Percentiles rank a stretch among this genome's conserved stretches.
Evolutionary conservation across 108 stramenopile genomes (phyloP).

Genomic region (Cyclotella kingstonii): DNA sequence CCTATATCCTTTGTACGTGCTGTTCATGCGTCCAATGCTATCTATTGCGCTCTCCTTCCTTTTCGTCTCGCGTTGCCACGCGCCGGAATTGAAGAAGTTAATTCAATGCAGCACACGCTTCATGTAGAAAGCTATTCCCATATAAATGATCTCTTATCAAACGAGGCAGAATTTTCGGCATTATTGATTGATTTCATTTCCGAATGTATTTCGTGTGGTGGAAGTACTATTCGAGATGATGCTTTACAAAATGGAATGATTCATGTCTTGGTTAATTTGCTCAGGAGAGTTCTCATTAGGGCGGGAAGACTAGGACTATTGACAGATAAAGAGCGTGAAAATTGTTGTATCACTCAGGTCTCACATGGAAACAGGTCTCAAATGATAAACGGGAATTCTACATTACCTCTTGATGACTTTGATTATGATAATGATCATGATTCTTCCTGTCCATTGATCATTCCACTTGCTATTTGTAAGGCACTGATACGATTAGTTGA

Average conservation of each 20-base stretch:
- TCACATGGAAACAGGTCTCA: too few relatives aligned
- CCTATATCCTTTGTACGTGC: conserved; percentile 34
- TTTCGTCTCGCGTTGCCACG: conserved; percentile 74
- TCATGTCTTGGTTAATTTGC: conserved; percentile 56
- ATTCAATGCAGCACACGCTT: conserved; percentile 49
- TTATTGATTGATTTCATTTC: conserved; percentile 53
- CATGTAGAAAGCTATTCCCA: conserved; percentile 52
- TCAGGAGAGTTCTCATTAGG: conserved; percentile 70
- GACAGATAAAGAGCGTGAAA: not conserved
- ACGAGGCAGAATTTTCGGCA: conserved; percentile 54
- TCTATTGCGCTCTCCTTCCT: conserved; percentile 49
- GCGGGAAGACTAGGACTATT: conserved; percentile 49
- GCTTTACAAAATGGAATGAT: conserved; percentile 72
- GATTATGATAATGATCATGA: conserved; percentile 50
- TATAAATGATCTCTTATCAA: conserved; percentile 57
- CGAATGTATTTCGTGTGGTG: conserved; percentile 55
- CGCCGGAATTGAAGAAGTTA: conserved; percentile 46
- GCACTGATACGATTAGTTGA: conserved; percentile 59
- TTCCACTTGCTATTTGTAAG: conserved; percentile 48
- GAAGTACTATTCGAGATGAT: conserved; percentile 71
- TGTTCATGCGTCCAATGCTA: conserved; percentile 34
- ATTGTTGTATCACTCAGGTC: not conserved
- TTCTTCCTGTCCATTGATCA: conserved; percentile 35
- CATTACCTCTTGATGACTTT: conserved; percentile 24
- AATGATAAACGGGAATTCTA: too few relatives aligned